These are phyloP conservation scores for Irpex lacteus DNA, from an alignment of 1,284 basidiomycete genomes.

Conservation along the genomic window DNA sequence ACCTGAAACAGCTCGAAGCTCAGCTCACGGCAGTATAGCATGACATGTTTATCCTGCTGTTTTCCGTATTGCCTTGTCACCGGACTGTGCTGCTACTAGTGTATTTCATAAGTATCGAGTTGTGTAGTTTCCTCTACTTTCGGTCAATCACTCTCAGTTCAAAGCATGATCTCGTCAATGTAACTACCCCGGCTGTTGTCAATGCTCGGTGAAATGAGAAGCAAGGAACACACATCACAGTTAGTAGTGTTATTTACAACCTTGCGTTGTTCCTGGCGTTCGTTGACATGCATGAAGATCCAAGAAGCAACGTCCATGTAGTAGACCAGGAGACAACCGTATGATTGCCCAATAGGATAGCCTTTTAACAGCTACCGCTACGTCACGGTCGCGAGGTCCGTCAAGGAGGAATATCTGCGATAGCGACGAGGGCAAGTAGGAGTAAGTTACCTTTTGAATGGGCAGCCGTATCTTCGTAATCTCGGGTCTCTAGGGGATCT, in stretches of 20 bases:
- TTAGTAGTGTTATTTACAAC: too few species aligned
- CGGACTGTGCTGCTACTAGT: not conserved
- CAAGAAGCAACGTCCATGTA: not conserved
- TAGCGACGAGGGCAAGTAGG: not conserved
- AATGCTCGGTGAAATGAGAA: too few species aligned
- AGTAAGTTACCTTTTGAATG: too few species aligned
- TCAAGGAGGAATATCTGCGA: not conserved
- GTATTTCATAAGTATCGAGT: not conserved
- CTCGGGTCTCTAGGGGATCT: not conserved
- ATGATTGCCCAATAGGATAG: not conserved
- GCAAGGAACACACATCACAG: too few species aligned
- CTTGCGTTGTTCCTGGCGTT: too few species aligned
- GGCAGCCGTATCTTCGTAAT: not conserved
- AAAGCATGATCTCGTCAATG: not conserved
- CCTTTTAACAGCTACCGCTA: not conserved
- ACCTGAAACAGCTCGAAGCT: slow-evolving; percentile 51
- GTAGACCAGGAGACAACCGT: not conserved
- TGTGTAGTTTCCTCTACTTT: not conserved
- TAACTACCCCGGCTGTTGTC: too few species aligned
- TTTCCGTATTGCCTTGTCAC: not conserved
- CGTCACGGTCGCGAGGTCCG: not conserved
- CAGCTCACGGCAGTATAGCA: slow-evolving; percentile 7
- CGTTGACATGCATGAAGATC: too few species aligned
- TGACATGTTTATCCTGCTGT: not conserved
- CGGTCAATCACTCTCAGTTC: not conserved